Conservation (phyloP, 2,329 filamentous ascomycete species). For the Talaromyces islandicus region DNA sequence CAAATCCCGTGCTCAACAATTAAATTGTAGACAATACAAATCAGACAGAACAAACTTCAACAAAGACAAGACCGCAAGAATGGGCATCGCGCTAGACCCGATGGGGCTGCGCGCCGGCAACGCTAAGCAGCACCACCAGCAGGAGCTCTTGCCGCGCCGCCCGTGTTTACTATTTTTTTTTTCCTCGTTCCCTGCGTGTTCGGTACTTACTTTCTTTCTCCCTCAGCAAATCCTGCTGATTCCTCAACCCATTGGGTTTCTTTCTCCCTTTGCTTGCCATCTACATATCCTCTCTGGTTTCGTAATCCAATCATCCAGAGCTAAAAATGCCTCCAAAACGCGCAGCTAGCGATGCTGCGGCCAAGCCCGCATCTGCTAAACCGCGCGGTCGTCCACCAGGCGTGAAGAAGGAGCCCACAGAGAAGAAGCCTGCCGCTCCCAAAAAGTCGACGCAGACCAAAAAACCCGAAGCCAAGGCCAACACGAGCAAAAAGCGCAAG, state of each 20-base stretch:
- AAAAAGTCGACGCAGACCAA: slow-evolving; percentile 19
- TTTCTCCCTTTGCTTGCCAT: neutral
- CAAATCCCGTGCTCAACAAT: neutral
- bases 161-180: slow-evolving; percentile 1
- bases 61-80: neutral
- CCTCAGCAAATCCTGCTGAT: neutral
- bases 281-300: neutral
- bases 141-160: neutral
- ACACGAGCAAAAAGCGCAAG: slow-evolving; percentile 12
- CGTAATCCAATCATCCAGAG: neutral
- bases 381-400: slow-evolving; percentile 8
- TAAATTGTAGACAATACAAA: neutral
- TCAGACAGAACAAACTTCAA: too few relatives aligned
- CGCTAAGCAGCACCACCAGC: neutral
- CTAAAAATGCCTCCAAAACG: slow-evolving; percentile 10
- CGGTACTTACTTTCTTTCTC: neutral
- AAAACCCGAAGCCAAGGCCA: slow-evolving; percentile 11
- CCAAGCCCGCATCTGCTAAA: slow-evolving; percentile 1
- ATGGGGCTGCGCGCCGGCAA: neutral
- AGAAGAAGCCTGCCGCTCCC: slow-evolving; percentile 3
- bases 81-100: neutral
- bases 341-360: slow-evolving; percentile 2
- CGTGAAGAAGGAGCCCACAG: slow-evolving; percentile 1
- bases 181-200: neutral
- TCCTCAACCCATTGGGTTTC: neutral